Base-by-base conservation (phyloP, 345 rosid species). In the Leavenworthia alabamica region DNA sequence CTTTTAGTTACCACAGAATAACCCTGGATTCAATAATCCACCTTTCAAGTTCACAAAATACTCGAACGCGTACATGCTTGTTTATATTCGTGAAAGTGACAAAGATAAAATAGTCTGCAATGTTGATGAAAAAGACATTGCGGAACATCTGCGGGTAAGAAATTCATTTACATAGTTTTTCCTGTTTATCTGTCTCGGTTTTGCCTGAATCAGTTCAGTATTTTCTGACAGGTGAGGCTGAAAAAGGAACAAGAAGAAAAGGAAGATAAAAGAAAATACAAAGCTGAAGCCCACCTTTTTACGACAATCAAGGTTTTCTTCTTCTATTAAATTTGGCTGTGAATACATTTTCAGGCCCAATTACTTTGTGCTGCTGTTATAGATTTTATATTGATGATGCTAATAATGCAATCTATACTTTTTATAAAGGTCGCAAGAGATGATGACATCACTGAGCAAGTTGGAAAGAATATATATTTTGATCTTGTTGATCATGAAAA, bases 51-150 rank as follows among this genome's bases (percentile, higher is more conserved):
- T 93, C 80, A 93, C 99, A 32, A 93, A 93, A 76, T 86, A 82
- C 74, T 93, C 99, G 35, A 93, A 93, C 77, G 99, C 99, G 11
- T 93, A 93, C 74, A 93, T 93, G 99, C 97, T 89, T 62, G 99
- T 93, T 35, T 93, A 93, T 56, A 87, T 89, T 56, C 94, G 97
- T 56, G 97, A 93, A 23, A 82, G 89, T 62, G 99, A 93, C 64
- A 89, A 81, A 80, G 99, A 89, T 62, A 89, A 89, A 74, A 93
- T 93, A 68, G 83, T 93, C 31, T 89, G 99, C 76, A 82, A 83
- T 35, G 96, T 89, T 43, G 99, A 93, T 77, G 99, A 93, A 74
- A 89, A 89, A 72, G 99, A 93, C 76, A 93, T 93, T 74, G 99
- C 97, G 12, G 97, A 86, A 71, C 99, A 93, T 76, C 70, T 93